Evolutionary conservation across 2,329 filamentous ascomycete species (phyloP).

Genomic region (Penicillium freii): DNA sequence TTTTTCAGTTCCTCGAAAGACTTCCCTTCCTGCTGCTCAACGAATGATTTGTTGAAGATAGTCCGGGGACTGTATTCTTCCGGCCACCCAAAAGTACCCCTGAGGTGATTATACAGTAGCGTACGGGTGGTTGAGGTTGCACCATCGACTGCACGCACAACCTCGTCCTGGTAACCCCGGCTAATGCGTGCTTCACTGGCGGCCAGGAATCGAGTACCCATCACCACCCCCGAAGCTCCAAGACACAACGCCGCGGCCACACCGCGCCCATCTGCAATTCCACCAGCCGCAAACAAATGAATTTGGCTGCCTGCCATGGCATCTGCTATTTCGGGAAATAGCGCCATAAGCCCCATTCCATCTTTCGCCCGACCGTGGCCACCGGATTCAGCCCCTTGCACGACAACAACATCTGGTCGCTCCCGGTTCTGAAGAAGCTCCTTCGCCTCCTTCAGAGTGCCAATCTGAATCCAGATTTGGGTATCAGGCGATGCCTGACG

Average conservation of each 20-base stretch:
- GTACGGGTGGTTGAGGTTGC: constrained; percentile 52
- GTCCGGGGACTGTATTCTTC: constrained; percentile 58
- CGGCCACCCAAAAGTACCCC: constrained; percentile 61
- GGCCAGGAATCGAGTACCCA: constrained; percentile 66
- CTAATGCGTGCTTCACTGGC: constrained; percentile 51
- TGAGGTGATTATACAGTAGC: constrained; percentile 54
- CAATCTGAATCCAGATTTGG: constrained; percentile 57
- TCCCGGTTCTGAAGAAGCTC: constrained; percentile 38
- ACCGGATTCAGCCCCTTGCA: constrained; percentile 57
- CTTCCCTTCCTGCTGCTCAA: constrained; percentile 43
- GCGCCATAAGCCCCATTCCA: constrained; percentile 50
- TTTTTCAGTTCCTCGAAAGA: constrained; percentile 48
- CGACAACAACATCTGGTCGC: constrained; percentile 53
- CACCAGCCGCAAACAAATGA: constrained; percentile 53
- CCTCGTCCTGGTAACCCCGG: constrained; percentile 52
- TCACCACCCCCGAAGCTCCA: constrained; percentile 55
- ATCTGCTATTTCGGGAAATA: constrained; percentile 55
- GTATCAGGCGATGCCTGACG: constrained; percentile 44
- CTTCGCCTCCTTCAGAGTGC: constrained; percentile 51
- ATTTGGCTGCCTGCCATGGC: constrained; percentile 38
- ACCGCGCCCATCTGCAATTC: constrained; percentile 54
- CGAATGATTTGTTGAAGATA: constrained; percentile 56
- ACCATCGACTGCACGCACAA: constrained; percentile 53
- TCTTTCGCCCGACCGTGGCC: constrained; percentile 52
- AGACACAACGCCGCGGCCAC: constrained; percentile 51